Evolutionary conservation across 2,329 filamentous ascomycete genomes (phyloP).

Genomic region (Cercospora sp.): DNA sequence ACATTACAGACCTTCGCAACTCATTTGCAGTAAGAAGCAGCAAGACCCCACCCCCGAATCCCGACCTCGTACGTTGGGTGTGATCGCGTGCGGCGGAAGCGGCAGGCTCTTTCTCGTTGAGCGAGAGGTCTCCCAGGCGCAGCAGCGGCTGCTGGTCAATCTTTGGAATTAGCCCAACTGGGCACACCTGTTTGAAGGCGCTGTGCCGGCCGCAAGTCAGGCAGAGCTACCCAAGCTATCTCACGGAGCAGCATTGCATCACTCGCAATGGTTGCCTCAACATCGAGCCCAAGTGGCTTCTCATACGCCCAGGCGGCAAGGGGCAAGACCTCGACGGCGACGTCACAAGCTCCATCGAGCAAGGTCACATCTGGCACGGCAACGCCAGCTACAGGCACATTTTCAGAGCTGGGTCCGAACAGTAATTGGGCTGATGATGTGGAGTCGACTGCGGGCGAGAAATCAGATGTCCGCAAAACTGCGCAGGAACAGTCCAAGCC

Average conservation of each 20-base stretch:
- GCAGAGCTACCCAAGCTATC: conserved; percentile 13
- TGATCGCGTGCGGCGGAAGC: conserved; percentile 17
- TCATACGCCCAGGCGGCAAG: conserved; percentile 97
- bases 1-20: conserved; percentile 10
- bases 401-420: conserved; percentile 40
- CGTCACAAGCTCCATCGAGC: conserved; percentile 48
- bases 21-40: background rate
- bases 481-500: conserved; percentile 29
- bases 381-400: conserved; percentile 46
- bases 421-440: conserved; percentile 52
- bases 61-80: conserved; percentile 8
- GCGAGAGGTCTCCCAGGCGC: conserved; percentile 19
- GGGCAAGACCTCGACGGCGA: conserved; percentile 60
- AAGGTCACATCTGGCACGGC: conserved; percentile 48
- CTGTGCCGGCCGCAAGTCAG: conserved; percentile 23
- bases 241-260: conserved; percentile 16
- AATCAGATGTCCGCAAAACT: conserved; percentile 40
- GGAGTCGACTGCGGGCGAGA: conserved; percentile 44
- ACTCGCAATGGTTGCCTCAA: conserved; percentile 33
- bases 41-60: background rate
- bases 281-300: conserved; percentile 54
- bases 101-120: conserved; percentile 18
- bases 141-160: conserved; percentile 30
- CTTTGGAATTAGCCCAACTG: conserved; percentile 29
- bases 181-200: conserved; percentile 30